Percentiles rank a stretch among this genome's conserved stretches.
phyloP scores from a whole-genome alignment of 345 rosid genomes.

The Euphorbia lathyris region DNA sequence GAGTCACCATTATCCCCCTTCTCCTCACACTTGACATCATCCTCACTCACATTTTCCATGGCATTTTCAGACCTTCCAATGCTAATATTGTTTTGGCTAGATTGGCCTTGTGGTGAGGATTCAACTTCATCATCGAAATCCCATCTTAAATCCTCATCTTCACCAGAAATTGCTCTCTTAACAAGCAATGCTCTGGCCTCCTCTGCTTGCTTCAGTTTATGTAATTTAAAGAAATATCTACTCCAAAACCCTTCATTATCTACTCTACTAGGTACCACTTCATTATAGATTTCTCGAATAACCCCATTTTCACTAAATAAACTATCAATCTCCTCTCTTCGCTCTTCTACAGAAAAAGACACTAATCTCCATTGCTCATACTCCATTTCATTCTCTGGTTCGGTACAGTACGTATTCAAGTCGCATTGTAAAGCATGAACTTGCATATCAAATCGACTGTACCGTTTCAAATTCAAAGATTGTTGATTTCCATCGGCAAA shows the following conservation, averaged over 20 bases:
- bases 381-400: conserved; percentile 52
- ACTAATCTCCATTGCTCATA: conserved; percentile 55
- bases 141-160: conserved; percentile 80
- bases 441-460: conserved; percentile 69
- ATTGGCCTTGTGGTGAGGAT: conserved; percentile 9
- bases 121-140: conserved; percentile 58
- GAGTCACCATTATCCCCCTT: conserved; percentile 35
- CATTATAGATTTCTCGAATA: conserved; percentile 39
- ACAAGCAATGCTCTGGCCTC: conserved; percentile 67
- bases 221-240: conserved; percentile 55
- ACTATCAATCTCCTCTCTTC: conserved; percentile 36
- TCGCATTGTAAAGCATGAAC: conserved; percentile 51
- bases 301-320: conserved; percentile 33
- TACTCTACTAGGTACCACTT: conserved; percentile 41
- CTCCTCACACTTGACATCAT: conserved; percentile 8
- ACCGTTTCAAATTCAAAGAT: conserved; percentile 33
- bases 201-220: conserved; percentile 56
- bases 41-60: conserved; percentile 4
- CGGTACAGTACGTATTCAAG: conserved; percentile 40
- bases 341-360: conserved; percentile 43
- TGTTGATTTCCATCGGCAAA: conserved; percentile 8
- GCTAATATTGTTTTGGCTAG: neutral
- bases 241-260: conserved; percentile 56
- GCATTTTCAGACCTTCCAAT: neutral
- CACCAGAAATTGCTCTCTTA: conserved; percentile 48